phyloP scores from a whole-genome alignment of 2,329 filamentous ascomycete genomes.

The Xylaria sp. region DNA sequence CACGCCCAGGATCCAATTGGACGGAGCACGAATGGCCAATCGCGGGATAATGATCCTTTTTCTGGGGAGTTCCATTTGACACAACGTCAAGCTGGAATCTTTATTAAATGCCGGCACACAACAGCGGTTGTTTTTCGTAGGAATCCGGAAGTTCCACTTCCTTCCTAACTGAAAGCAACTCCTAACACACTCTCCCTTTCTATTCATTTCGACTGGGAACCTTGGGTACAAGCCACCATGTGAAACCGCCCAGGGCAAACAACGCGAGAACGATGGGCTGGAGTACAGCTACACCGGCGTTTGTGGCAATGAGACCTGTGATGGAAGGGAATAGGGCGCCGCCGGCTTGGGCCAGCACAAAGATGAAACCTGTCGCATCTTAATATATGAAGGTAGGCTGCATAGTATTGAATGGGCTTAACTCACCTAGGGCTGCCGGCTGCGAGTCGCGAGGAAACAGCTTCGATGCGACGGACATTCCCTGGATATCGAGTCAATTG shows the following conservation, averaged over 20 bases:
- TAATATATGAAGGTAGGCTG: not conserved
- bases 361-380: constrained; percentile 38
- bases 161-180: too few relatives aligned
- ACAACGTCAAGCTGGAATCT: not conserved
- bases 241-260: constrained; percentile 37
- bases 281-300: constrained; percentile 41
- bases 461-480: constrained; percentile 48
- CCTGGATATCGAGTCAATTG: constrained; percentile 29
- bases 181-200: not conserved
- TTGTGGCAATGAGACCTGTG: constrained; percentile 43
- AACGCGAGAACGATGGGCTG: constrained; percentile 45
- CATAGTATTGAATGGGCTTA: not conserved
- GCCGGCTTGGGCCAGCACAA: constrained; percentile 47
- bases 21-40: not conserved
- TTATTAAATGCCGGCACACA: not conserved
- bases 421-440: constrained; percentile 42
- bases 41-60: not conserved
- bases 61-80: not conserved
- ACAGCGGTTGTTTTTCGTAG: too few relatives aligned
- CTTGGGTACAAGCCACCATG: constrained; percentile 38
- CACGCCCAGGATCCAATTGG: not conserved
- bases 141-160: too few relatives aligned
- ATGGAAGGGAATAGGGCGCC: constrained; percentile 47
- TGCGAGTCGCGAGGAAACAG: constrained; percentile 43
- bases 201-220: constrained; percentile 25